Evolutionary conservation across 1,139 yeast genomes (phyloP).

Genomic region (Nakaseomyces uthaithaninus): DNA sequence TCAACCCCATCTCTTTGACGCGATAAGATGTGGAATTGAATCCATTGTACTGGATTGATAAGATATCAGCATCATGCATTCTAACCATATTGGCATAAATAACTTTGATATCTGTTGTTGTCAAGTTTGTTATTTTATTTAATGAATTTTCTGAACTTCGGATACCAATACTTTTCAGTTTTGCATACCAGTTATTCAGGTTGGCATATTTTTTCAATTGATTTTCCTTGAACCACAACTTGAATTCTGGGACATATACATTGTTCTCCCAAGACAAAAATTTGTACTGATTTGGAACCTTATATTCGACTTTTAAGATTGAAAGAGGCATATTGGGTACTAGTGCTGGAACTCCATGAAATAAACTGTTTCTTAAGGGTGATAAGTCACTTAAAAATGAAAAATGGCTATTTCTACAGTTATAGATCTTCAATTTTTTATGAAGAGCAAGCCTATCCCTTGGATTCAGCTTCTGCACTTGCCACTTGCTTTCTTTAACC

Average conservation of each 20-base stretch:
- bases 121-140: constrained; percentile 9
- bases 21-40: constrained; percentile 20
- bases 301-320: not conserved
- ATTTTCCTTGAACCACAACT: constrained; percentile 21
- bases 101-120: constrained; percentile 14
- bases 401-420: constrained; percentile 50
- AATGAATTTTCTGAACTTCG: not conserved
- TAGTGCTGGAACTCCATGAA: constrained; percentile 45
- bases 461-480: not conserved
- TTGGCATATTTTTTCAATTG: constrained; percentile 18
- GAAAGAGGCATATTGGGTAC: constrained; percentile 36
- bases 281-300: not conserved
- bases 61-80: constrained; percentile 15
- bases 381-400: constrained; percentile 38
- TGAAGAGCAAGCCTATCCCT: constrained; percentile 24
- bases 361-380: constrained; percentile 40
- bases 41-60: constrained; percentile 17
- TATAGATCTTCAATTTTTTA: constrained; percentile 27
- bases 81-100: constrained; percentile 18
- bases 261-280: constrained; percentile 18
- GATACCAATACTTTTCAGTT: constrained; percentile 10
- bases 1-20: constrained; percentile 23
- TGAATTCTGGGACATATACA: constrained; percentile 25
- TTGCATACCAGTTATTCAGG: constrained; percentile 15
- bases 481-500: not conserved